These are phyloP conservation scores for Diaporthe sp. DNA, from an alignment of 2,329 filamentous ascomycete species.

Conservation along the genomic window DNA sequence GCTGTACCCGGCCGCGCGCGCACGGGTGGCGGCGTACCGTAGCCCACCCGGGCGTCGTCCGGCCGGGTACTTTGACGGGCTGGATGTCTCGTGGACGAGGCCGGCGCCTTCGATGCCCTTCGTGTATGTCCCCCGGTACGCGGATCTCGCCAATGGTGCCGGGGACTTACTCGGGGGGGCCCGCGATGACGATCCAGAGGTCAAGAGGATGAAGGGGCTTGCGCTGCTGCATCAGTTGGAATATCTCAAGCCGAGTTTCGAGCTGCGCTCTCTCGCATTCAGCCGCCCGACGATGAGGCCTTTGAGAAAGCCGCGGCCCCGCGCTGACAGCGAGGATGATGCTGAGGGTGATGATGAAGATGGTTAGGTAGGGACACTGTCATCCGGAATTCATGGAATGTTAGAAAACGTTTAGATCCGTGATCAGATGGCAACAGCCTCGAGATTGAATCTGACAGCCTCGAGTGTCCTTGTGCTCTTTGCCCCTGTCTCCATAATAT, in stretches of 20 bases:
- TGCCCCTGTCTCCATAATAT: background rate
- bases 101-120: background rate
- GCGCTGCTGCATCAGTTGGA: background rate
- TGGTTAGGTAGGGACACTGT: background rate
- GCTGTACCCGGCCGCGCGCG: background rate
- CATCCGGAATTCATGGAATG: background rate
- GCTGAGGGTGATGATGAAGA: background rate
- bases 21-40: background rate
- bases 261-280: conserved; percentile 3
- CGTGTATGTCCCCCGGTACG: background rate
- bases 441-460: too few species aligned
- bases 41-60: background rate
- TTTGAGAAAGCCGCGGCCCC: background rate
- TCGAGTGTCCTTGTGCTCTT: background rate
- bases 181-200: background rate
- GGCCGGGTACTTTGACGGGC: background rate
- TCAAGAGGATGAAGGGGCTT: background rate
- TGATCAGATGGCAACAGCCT: background rate
- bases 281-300: background rate
- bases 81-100: conserved; percentile 21
- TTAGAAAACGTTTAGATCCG: too few species aligned
- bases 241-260: conserved; percentile 6
- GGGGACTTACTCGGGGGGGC: background rate
- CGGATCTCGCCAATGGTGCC: background rate
- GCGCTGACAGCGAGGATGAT: background rate